These are phyloP conservation scores for Physcomitrellopsis africana DNA, from an alignment of 225 moss, liverwort and hornwort genomes.

Conservation along the genomic window DNA sequence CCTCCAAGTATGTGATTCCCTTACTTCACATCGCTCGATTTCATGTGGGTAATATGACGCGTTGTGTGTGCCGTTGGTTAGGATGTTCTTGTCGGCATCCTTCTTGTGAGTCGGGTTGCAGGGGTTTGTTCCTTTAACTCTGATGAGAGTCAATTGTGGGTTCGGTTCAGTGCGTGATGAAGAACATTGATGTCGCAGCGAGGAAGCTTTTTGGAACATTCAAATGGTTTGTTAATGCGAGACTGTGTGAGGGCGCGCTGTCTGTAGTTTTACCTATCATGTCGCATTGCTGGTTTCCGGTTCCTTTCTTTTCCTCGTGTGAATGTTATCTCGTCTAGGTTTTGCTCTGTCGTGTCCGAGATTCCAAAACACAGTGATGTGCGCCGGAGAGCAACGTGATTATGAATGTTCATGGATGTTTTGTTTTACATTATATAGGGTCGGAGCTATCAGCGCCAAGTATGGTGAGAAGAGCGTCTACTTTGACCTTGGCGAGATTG, in stretches of 20 bases:
- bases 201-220: no score
- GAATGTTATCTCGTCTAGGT: no score
- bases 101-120: no score
- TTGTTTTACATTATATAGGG: slow-evolving; percentile 35
- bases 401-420: background rate
- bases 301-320: no score
- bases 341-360: background rate
- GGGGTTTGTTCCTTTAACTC: no score
- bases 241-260: no score
- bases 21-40: background rate
- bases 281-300: no score
- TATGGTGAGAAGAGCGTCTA: slow-evolving; percentile 75
- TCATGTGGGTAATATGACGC: background rate
- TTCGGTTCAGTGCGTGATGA: no score
- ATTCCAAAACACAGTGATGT: background rate
- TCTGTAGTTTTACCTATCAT: no score
- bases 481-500: slow-evolving; percentile 84
- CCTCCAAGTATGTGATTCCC: slow-evolving; percentile 47
- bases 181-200: no score
- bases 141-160: no score
- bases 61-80: background rate
- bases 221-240: no score
- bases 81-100: background rate
- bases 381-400: background rate
- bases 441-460: slow-evolving; percentile 77